These are phyloP conservation scores for Chaetomium fimeti DNA, from an alignment of 495 filamentous ascomycete genomes.

Conservation along the genomic window DNA sequence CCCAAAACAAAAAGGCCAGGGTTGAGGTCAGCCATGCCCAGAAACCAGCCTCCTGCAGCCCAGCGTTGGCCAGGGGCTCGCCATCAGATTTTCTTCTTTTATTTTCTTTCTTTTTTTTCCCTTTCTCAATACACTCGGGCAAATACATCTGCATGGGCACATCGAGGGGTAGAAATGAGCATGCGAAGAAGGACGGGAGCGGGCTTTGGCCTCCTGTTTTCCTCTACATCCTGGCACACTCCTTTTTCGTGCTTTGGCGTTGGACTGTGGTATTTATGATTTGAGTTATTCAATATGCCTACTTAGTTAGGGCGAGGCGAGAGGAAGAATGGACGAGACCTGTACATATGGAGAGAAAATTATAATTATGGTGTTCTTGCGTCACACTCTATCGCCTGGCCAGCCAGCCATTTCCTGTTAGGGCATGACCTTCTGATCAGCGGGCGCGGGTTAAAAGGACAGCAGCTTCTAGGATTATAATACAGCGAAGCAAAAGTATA, in stretches of 20 bases:
- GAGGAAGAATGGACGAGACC: background rate
- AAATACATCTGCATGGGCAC: constrained; percentile 13
- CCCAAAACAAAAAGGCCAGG: background rate
- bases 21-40: background rate
- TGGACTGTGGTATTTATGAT: background rate
- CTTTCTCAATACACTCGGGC: background rate
- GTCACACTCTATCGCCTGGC: background rate
- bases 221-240: constrained; percentile 3
- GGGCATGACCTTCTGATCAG: background rate
- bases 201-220: background rate
- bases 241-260: constrained; percentile 5
- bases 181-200: background rate
- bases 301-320: no score
- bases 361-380: constrained; percentile 8
- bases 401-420: background rate
- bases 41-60: background rate
- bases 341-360: constrained; percentile 13
- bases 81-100: background rate
- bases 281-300: background rate
- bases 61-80: background rate
- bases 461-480: background rate
- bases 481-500: background rate
- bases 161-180: background rate
- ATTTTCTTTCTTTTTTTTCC: background rate
- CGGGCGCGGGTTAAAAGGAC: background rate